A percentile compares a stretch with the other conserved stretches of the same genome.
Conservation (phyloP, 2,329 filamentous ascomycete species). For the Chaetomium strumarium region DNA sequence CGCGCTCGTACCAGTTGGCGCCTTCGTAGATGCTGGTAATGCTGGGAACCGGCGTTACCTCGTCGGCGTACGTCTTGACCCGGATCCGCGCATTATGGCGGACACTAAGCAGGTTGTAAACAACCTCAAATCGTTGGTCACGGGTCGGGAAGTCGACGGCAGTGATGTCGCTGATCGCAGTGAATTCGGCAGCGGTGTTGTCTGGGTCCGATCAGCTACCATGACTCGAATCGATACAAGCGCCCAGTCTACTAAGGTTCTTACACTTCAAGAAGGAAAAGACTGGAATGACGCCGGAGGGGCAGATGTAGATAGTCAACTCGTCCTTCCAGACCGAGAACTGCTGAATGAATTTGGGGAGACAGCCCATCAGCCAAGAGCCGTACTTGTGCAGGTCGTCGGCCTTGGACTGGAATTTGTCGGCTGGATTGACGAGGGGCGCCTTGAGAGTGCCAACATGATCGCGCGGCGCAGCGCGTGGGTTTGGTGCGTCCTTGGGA, state of each 20-base stretch:
- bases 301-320: conserved; percentile 87
- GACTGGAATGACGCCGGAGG: conserved; percentile 80
- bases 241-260: neutral
- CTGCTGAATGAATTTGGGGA: conserved; percentile 98
- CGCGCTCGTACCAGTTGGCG: conserved; percentile 97
- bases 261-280: conserved; percentile 85
- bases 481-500: conserved; percentile 58
- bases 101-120: conserved; percentile 95
- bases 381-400: conserved; percentile 90
- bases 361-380: conserved; percentile 90
- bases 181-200: conserved; percentile 96
- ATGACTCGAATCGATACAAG: neutral
- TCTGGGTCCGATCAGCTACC: conserved; percentile 41
- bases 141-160: conserved; percentile 93
- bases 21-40: conserved; percentile 83
- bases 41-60: conserved; percentile 87
- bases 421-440: conserved; percentile 82
- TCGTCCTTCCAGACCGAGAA: conserved; percentile 99
- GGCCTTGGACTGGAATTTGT: conserved; percentile 85
- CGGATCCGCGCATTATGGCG: conserved; percentile 94
- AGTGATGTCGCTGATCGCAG: conserved; percentile 86
- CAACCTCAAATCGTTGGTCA: conserved; percentile 92
- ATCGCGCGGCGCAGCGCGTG: conserved; percentile 58
- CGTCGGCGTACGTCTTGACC: conserved; percentile 98
- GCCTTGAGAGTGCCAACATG: conserved; percentile 61